Base-by-base conservation (phyloP, 805 yeast genomes). In the Yamadazyma kitorensis region DNA sequence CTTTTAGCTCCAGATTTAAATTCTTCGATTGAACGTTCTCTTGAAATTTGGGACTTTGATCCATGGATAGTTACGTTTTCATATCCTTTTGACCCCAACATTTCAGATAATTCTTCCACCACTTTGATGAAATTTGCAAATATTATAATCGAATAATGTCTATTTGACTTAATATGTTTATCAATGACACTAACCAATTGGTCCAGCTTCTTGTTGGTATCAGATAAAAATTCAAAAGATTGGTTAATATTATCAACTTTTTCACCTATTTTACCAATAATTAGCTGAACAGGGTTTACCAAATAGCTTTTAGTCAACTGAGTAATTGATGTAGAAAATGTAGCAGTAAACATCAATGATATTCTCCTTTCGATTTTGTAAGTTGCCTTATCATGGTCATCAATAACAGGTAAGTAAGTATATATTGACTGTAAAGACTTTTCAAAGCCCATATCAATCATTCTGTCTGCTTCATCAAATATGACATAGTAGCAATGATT, bases 371-470 rank as follows among this genome's bases (percentile, higher is more conserved):
- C 39, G 5, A 49, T 31, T 5, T 52, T 47, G 45, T 61, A 74
- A 1, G 74, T 72, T 27, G 67, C 62, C 9, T 49, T 39, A 33
- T 70, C 70, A 4, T 49, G 40, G 0, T 55, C 41, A n/a, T 33
- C 32, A 12, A 34, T 36, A 10, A 19, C 33, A 0, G 86, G 82
- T n/a, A 86, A 62, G 23, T 63, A 62, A 4, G 62, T 65, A 33
- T 84, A 55, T 11, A 91, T 77, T 26, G 71, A 67, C 15, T 71
- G 73, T 29, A 91, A 74, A 50, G 87, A 87, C 21, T 76, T 82
- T 54, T 87, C 96, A 55, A 91, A 91, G 4, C 97, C 97, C 76
- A 91, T 73, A 55, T 88, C 96, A 27, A 91, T 80, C 98, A 91
- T 91, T 45, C 89, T 70, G 57, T 91, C 98, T 2, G 96, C 96